Conservation (phyloP, 2,329 filamentous ascomycete species). For the Neopestalotiopsis clavispora region DNA sequence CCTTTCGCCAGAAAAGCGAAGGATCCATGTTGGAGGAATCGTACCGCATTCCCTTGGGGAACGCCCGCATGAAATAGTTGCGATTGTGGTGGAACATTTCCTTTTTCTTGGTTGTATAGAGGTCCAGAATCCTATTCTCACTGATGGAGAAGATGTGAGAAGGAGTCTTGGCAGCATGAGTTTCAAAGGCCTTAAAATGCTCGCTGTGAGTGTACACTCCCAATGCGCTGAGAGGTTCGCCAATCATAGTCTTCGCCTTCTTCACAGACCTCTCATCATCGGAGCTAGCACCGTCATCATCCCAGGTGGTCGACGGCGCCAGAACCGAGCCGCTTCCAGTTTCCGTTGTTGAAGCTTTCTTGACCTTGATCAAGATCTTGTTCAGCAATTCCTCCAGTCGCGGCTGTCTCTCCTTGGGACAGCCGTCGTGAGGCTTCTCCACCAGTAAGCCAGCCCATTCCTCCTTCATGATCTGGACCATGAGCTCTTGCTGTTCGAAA, state of each 20-base stretch:
- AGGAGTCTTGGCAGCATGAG: slow-evolving; percentile 63
- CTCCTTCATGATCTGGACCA: slow-evolving; percentile 93
- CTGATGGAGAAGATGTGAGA: slow-evolving; percentile 86
- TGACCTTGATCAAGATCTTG: slow-evolving; percentile 87
- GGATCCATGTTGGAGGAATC: slow-evolving; percentile 96
- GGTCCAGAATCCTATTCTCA: slow-evolving; percentile 73
- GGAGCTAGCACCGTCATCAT: slow-evolving; percentile 46
- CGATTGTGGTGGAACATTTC: slow-evolving; percentile 89
- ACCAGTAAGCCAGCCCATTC: slow-evolving; percentile 81
- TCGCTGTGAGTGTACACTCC: slow-evolving; percentile 89
- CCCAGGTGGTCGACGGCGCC: slow-evolving; percentile 30
- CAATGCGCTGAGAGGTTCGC: slow-evolving; percentile 72
- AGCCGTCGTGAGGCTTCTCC: slow-evolving; percentile 56
- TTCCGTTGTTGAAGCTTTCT: slow-evolving; percentile 51
- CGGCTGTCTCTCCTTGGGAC: slow-evolving; percentile 63
- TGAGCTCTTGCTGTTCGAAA: slow-evolving; percentile 81
- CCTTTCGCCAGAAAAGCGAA: slow-evolving; percentile 86
- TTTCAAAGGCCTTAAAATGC: slow-evolving; percentile 75
- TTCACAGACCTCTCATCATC: slow-evolving; percentile 52
- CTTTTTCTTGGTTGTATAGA: slow-evolving; percentile 66
- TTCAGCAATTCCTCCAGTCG: slow-evolving; percentile 72
- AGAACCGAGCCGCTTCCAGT: slow-evolving; percentile 40
- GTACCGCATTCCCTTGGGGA: slow-evolving; percentile 79
- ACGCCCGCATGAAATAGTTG: slow-evolving; percentile 87
- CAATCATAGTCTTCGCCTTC: slow-evolving; percentile 64